These are phyloP conservation scores for Colletotrichum costaricense DNA, from an alignment of 2,329 filamentous ascomycete genomes.

Conservation along the genomic window DNA sequence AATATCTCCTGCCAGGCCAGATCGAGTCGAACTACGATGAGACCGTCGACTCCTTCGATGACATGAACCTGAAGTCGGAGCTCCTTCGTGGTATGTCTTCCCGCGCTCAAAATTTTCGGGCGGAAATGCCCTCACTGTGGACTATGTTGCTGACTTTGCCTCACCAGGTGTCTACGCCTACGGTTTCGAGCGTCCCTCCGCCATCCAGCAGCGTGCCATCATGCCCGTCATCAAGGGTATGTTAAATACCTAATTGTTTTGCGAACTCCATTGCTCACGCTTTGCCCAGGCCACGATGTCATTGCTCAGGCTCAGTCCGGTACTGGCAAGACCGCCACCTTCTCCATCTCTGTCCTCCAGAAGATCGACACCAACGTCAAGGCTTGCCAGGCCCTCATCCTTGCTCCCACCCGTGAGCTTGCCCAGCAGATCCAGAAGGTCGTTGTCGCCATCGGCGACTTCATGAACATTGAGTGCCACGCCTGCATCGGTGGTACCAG, in stretches of 20 bases:
- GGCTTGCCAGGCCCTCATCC: slow-evolving; percentile 97
- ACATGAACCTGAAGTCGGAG: slow-evolving; percentile 97
- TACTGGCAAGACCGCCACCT: slow-evolving; percentile 99
- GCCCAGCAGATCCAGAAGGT: slow-evolving; percentile 99
- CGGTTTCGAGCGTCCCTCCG: slow-evolving; percentile 99
- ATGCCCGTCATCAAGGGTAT: slow-evolving; percentile 99
- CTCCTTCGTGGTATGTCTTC: slow-evolving; percentile 81
- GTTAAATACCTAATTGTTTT: slow-evolving; percentile 41
- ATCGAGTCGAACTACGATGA: slow-evolving; percentile 99
- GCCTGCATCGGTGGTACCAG: slow-evolving; percentile 99
- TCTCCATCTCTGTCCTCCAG: slow-evolving; percentile 99
- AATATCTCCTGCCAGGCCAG: slow-evolving; percentile 72
- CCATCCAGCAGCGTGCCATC: slow-evolving; percentile 99
- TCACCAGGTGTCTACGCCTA: slow-evolving; percentile 91
- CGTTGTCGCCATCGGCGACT: slow-evolving; percentile 97
- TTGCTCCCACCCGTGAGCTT: slow-evolving; percentile 97
- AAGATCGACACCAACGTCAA: slow-evolving; percentile 97
- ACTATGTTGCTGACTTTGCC: slow-evolving; percentile 16
- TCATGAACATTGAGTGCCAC: slow-evolving; percentile 99
- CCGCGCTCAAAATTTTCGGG: slow-evolving; percentile 7
- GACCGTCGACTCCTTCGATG: slow-evolving; percentile 98
- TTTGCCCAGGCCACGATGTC: slow-evolving; percentile 85
- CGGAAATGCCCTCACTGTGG: slow-evolving; percentile 32
- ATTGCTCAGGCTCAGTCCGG: slow-evolving; percentile 99
- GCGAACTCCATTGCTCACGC: slow-evolving; percentile 29